These are phyloP conservation scores for Coniochaeta sp. DNA, from an alignment of 2,329 filamentous ascomycete genomes.

Conservation along the genomic window DNA sequence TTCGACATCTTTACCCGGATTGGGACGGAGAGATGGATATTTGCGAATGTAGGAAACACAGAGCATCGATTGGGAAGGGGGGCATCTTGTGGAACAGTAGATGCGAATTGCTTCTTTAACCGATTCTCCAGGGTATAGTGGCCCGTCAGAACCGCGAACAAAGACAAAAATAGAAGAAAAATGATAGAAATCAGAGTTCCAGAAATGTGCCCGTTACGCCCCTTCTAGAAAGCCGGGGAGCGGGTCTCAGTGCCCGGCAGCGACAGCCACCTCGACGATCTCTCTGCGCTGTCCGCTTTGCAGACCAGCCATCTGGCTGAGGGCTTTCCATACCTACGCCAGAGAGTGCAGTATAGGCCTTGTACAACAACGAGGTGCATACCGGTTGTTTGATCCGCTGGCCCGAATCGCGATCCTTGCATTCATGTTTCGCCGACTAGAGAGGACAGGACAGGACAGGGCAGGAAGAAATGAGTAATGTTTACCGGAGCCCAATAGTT, in stretches of 20 bases:
- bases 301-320: background rate
- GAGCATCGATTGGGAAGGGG: background rate
- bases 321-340: too few species aligned
- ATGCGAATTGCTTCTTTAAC: background rate
- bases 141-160: too few species aligned
- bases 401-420: background rate
- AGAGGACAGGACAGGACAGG: background rate
- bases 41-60: background rate
- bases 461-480: background rate
- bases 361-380: background rate
- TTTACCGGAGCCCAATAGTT: background rate
- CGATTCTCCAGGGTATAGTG: too few species aligned
- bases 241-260: background rate
- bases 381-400: background rate
- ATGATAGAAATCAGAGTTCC: background rate
- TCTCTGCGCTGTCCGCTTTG: background rate
- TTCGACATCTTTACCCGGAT: background rate
- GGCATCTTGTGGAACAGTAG: background rate
- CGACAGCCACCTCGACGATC: background rate
- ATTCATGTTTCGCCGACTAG: background rate
- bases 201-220: background rate
- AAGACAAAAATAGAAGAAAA: background rate
- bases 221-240: background rate
- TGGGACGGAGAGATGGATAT: background rate
- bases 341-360: background rate